Base-by-base conservation (phyloP, 2,329 filamentous ascomycete species). In the Endocalyx cinctus region DNA sequence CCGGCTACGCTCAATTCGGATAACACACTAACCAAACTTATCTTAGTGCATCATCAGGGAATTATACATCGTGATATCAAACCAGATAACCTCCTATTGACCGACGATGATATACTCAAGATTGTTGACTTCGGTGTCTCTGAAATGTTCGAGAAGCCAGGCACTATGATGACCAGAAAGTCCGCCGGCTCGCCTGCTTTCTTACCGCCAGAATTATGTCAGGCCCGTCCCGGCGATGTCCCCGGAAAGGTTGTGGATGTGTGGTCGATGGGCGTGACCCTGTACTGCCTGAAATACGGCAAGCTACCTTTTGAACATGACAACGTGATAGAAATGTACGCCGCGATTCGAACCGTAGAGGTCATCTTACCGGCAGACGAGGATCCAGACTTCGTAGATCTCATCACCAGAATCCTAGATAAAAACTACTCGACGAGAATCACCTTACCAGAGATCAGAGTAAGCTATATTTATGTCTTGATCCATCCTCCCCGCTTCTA, bases 121-220 rank as follows among this genome's bases (percentile, higher is more conserved):
- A 84, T 98, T 45, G 88, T 94, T 33, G 92, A 97, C 59, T 98
- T 98, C 69, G 92, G 92, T n/a, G 92, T 97, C 6, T 97, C 90
- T 1, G 90, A 98, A 56, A 96, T 98, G 81, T 98, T 98, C 48
- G 84, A 90, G 54, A 95, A 94, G 57, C 52, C 67, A 3, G 71
- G 84, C 2, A 75, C 87, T 28, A 97, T 97, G 92, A 81, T 79
- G 57, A 95, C 87, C 1, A 81, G 84, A 38, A 98, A 97, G 62
- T 90, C 88, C 4, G 89, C 89, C 10, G 92, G 92, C 1, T 96
- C 89, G 4, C 92, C 92, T 0, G 92, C 92, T 1, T 98, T 98
- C 52, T 74, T 97, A 37, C 86, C 92, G 0, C 92, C 92, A 0
- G 92, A 98, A 59, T 69, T 98, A 10, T 98, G 92, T 52, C 81